Percentiles rank a stretch among this genome's conserved stretches.
phyloP scores from a whole-genome alignment of 345 rosid genomes.

The Eucalyptus erythrocorys region DNA sequence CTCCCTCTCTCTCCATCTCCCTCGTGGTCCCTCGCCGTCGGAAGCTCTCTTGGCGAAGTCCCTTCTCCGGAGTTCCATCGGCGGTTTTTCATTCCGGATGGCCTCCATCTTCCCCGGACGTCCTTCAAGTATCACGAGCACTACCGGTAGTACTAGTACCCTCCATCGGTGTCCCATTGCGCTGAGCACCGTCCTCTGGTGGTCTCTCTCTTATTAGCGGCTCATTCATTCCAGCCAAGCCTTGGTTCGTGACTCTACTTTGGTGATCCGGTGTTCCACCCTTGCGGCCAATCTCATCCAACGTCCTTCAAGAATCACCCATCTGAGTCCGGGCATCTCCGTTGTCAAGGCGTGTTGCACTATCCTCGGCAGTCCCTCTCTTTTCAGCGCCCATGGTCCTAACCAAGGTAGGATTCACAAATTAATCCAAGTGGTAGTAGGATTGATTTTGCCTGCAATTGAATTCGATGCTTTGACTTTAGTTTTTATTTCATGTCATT shows the following conservation, averaged over 20 bases:
- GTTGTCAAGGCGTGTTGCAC: background rate
- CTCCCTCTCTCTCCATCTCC: background rate
- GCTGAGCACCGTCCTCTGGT: background rate
- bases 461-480: background rate
- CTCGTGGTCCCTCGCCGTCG: background rate
- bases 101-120: background rate
- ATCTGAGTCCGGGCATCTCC: background rate
- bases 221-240: background rate
- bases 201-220: background rate
- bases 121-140: background rate
- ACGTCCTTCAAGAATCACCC: background rate
- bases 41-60: background rate
- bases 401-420: background rate
- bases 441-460: background rate
- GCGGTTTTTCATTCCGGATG: background rate
- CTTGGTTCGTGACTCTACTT: background rate
- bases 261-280: background rate
- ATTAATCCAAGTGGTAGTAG: background rate
- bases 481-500: background rate
- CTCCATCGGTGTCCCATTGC: background rate
- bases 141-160: background rate
- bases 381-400: background rate
- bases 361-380: background rate
- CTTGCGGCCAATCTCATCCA: background rate
- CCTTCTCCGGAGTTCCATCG: background rate